A percentile compares a stretch with the other conserved stretches of the same genome.
phyloP scores from a whole-genome alignment of 805 yeast genomes.

The Teunomyces stri region DNA sequence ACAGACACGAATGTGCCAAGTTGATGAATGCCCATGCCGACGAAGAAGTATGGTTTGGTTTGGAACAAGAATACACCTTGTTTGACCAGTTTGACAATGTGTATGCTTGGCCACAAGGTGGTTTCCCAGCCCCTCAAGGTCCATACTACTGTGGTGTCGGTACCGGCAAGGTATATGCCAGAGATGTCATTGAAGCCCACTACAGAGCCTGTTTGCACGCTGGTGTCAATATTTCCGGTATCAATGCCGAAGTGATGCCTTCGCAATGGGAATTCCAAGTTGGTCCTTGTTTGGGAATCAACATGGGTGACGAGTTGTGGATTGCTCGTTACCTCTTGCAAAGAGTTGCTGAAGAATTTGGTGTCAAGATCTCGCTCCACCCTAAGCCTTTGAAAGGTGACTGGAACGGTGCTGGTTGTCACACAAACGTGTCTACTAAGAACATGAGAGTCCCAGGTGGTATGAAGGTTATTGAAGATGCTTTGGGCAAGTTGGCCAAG shows the following conservation, averaged over 20 bases:
- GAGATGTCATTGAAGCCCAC: conserved; percentile 98
- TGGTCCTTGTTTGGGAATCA: conserved; percentile 94
- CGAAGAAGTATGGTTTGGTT: conserved; percentile 93
- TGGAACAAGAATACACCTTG: conserved; percentile 97
- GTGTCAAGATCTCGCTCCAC: conserved; percentile 97
- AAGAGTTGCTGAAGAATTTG: conserved; percentile 98
- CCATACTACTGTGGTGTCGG: conserved; percentile 99
- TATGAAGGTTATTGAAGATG: conserved; percentile 89
- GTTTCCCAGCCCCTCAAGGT: conserved; percentile 99
- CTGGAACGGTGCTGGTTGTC: conserved; percentile 99
- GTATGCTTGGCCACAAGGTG: conserved; percentile 99
- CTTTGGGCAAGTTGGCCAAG: conserved; percentile 88
- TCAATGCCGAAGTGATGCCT: conserved; percentile 99
- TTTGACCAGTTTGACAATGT: conserved; percentile 87
- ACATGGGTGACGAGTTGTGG: conserved; percentile 98
- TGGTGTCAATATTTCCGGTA: conserved; percentile 89
- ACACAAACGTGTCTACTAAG: conserved; percentile 95
- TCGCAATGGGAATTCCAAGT: conserved; percentile 99
- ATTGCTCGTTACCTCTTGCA: conserved; percentile 88
- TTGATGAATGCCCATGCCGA: conserved; percentile 87
- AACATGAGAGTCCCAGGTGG: conserved; percentile 94
- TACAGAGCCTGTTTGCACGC: conserved; percentile 96
- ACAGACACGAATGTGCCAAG: conserved; percentile 95
- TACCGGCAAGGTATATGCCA: conserved; percentile 94
- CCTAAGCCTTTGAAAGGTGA: conserved; percentile 99